These are phyloP conservation scores for Macrotyloma uniflorum DNA, from an alignment of 306 rosid genomes.

Conservation along the genomic window DNA sequence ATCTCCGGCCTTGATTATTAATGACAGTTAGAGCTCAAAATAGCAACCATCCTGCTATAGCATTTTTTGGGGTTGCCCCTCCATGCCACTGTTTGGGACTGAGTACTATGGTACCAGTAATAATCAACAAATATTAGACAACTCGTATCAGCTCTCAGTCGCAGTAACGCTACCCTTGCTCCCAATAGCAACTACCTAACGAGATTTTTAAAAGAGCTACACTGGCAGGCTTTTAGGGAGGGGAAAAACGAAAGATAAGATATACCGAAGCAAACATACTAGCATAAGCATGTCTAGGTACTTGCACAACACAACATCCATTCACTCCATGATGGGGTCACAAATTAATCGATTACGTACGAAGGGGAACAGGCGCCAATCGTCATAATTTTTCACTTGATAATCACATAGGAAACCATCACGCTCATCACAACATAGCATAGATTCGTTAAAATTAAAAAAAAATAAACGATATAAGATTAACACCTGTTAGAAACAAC, in stretches of 20 bases:
- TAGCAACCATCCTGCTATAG: background rate
- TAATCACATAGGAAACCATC: conserved; percentile 30
- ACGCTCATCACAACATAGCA: background rate
- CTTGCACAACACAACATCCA: conserved; percentile 24
- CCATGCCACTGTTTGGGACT: background rate
- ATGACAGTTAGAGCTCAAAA: background rate
- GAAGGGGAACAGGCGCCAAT: conserved; percentile 10
- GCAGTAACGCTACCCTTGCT: background rate
- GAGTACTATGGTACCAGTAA: background rate
- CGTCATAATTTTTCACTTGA: background rate
- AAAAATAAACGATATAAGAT: conserved; percentile 3
- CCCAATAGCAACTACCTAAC: background rate
- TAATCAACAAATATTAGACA: background rate
- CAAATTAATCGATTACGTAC: background rate
- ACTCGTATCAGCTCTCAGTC: conserved; percentile 2
- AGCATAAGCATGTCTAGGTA: conserved; percentile 15
- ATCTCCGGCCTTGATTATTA: background rate
- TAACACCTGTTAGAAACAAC: conserved; percentile 74
- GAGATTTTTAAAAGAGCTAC: background rate
- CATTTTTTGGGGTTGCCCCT: background rate
- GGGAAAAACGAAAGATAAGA: background rate
- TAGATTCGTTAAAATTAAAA: background rate
- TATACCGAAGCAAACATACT: conserved; percentile 1
- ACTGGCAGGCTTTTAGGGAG: background rate
- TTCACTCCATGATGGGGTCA: conserved; percentile 10